Conservation (phyloP, 805 yeast genomes). For the Spathaspora girioi region DNA sequence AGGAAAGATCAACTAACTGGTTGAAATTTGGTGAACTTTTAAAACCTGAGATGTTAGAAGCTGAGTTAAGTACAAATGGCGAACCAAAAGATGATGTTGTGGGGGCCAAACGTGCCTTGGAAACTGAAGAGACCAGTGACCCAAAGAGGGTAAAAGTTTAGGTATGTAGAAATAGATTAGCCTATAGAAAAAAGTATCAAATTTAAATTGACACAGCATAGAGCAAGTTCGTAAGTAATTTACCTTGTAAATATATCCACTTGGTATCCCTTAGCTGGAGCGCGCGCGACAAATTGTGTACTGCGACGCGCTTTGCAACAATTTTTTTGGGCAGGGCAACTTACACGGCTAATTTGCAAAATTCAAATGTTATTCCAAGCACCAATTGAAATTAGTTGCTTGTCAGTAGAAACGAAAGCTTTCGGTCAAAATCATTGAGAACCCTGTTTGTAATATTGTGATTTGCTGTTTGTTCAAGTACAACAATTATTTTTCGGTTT, state of each 20-base stretch:
- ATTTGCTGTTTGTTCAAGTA: not conserved
- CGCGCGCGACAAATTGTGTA: not conserved
- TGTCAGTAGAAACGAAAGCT: not conserved
- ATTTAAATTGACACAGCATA: not conserved
- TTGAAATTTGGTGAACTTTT: conserved; percentile 19
- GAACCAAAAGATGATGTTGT: conserved; percentile 4
- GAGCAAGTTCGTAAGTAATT: too few relatives aligned
- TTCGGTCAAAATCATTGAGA: too few relatives aligned
- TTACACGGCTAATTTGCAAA: not conserved
- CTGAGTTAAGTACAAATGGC: conserved; percentile 1
- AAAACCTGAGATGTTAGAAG: conserved; percentile 4
- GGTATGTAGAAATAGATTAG: not conserved
- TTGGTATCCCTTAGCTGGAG: not conserved
- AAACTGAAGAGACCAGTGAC: not conserved
- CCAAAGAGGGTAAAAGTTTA: conserved; percentile 4
- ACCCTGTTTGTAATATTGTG: too few relatives aligned
- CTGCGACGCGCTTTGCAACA: not conserved
- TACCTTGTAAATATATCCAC: too few relatives aligned
- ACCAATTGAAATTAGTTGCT: not conserved
- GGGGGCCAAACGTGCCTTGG: conserved; percentile 1
- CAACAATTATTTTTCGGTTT: not conserved
- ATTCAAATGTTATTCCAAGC: not conserved
- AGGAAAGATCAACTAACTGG: conserved; percentile 21
- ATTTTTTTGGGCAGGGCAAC: not conserved
- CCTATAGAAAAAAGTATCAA: conserved; percentile 2